A percentile compares a stretch with the other conserved stretches of the same genome.
Conservation (phyloP, 2,329 filamentous ascomycete species). For the Trichocomaceae sp. region DNA sequence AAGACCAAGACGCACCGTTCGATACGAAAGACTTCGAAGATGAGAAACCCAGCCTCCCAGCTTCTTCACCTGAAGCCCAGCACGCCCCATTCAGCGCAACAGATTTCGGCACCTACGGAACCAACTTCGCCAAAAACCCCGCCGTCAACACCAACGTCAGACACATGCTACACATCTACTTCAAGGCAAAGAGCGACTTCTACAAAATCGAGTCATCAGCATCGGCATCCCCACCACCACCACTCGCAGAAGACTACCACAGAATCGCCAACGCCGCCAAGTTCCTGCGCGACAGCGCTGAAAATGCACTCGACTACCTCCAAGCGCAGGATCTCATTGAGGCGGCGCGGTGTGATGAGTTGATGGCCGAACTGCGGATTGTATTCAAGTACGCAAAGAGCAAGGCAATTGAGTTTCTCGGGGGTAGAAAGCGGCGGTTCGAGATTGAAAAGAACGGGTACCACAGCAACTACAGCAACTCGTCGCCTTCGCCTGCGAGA, state of each 20-base stretch:
- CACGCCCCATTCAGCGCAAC: background rate
- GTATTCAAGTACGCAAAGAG: slow-evolving; percentile 29
- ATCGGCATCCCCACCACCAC: too few relatives aligned
- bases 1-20: too few relatives aligned
- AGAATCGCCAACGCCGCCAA: slow-evolving; percentile 25
- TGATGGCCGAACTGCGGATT: slow-evolving; percentile 24
- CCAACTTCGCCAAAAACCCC: slow-evolving; percentile 6
- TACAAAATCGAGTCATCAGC: slow-evolving; percentile 17
- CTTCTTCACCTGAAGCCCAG: background rate
- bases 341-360: background rate
- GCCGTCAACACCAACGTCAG: slow-evolving; percentile 19
- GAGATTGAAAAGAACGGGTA: slow-evolving; percentile 17
- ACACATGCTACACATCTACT: slow-evolving; percentile 26
- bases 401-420: slow-evolving; percentile 30
- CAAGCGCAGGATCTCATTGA: slow-evolving; percentile 23
- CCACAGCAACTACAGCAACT: background rate
- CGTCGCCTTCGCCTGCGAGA: background rate
- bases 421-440: slow-evolving; percentile 35
- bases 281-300: slow-evolving; percentile 40
- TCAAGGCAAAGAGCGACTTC: slow-evolving; percentile 33
- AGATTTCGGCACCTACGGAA: background rate
- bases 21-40: background rate
- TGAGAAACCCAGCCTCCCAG: background rate
- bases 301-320: slow-evolving; percentile 35
- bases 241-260: slow-evolving; percentile 17